A percentile compares a stretch with the other conserved stretches of the same genome.
Evolutionary conservation across 352 stramenopile genomes (phyloP).

Genomic region (Nothophytophthora sp.): DNA sequence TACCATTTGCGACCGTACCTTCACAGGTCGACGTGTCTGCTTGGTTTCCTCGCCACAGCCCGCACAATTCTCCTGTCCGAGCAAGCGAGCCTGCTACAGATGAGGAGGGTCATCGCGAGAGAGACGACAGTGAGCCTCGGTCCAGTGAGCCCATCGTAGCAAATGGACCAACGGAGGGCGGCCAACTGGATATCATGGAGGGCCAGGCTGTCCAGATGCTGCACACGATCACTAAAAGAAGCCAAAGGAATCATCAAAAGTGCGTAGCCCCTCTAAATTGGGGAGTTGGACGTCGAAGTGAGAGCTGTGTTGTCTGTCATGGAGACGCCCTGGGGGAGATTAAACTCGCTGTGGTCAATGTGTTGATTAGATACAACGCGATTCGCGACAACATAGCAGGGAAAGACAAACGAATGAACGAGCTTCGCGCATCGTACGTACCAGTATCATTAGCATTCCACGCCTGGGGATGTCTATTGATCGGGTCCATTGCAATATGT

Average conservation of each 20-base stretch:
- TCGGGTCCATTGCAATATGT: not conserved
- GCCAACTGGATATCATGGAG: conserved; percentile 21
- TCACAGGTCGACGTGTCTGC: not conserved
- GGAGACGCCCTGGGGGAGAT: too few relatives aligned
- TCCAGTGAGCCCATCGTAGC: not conserved
- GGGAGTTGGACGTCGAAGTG: not conserved
- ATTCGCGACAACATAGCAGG: conserved; percentile 27
- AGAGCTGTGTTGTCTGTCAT: too few relatives aligned
- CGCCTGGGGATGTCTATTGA: not conserved
- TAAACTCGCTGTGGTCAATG: too few relatives aligned
- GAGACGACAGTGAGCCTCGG: not conserved
- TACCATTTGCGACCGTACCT: not conserved
- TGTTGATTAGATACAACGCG: conserved; percentile 25
- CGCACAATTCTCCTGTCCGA: conserved; percentile 14
- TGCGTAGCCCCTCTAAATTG: conserved; percentile 6
- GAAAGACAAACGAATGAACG: conserved; percentile 34
- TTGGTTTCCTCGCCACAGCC: conserved; percentile 7
- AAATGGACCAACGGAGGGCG: not conserved
- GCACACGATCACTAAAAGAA: conserved; percentile 33
- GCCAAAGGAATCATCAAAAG: conserved; percentile 44
- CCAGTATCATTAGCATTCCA: not conserved
- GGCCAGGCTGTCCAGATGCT: conserved; percentile 39
- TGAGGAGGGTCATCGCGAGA: conserved; percentile 16
- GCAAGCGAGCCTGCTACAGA: conserved; percentile 39
- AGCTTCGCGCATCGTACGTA: conserved; percentile 30